These are phyloP conservation scores for Globisporangium megalacanthum DNA, from an alignment of 352 stramenopile species.

Conservation along the genomic window DNA sequence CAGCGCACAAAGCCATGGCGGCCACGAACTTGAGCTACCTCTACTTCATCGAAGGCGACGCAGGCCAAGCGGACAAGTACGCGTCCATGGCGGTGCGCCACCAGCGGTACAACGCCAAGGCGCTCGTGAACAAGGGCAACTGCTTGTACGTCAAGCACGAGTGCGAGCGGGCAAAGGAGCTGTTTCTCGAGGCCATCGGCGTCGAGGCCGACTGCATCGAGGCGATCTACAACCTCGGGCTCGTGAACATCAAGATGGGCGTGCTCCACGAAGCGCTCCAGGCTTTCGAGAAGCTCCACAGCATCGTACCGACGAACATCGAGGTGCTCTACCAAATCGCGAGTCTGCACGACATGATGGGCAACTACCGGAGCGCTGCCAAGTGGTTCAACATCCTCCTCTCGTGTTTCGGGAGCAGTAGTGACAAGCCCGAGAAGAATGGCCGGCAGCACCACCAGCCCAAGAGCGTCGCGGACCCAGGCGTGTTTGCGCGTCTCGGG, in stretches of 20 bases:
- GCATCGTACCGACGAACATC: constrained; percentile 89
- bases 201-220: constrained; percentile 94
- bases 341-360: constrained; percentile 92
- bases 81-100: constrained; percentile 87
- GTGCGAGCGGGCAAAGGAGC: constrained; percentile 90
- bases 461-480: constrained; percentile 70
- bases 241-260: constrained; percentile 87
- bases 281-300: constrained; percentile 96
- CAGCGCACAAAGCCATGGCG: constrained; percentile 89
- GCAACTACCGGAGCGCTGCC: constrained; percentile 78
- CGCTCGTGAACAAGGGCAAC: constrained; percentile 97
- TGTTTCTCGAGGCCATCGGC: constrained; percentile 93
- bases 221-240: constrained; percentile 96
- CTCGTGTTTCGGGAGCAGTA: constrained; percentile 85
- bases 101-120: constrained; percentile 95
- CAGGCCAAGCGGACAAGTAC: constrained; percentile 90
- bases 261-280: constrained; percentile 89
- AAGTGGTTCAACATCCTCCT: constrained; percentile 96
- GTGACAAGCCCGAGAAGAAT: constrained; percentile 46
- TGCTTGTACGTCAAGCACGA: constrained; percentile 94
- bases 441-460: constrained; percentile 20
- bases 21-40: constrained; percentile 96
- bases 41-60: constrained; percentile 95
- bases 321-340: constrained; percentile 96
- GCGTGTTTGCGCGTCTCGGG: constrained; percentile 85